Evolutionary conservation across 148 eudicot species (phyloP).

Genomic region (Hydrangea macrophylla): DNA sequence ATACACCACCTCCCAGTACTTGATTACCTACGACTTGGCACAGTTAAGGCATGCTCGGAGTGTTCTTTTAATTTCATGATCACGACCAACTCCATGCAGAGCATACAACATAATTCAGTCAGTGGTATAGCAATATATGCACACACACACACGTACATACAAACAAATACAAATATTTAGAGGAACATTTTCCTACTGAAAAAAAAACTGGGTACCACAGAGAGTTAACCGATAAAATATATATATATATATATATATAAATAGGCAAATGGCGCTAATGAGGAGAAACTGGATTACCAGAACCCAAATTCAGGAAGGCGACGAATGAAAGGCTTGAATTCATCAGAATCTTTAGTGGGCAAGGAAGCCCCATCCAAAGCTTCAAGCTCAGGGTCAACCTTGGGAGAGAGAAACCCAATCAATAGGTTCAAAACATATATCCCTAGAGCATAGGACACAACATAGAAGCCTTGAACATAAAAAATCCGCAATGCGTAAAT

Average conservation of each 20-base stretch:
- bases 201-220: too few relatives aligned
- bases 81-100: too few relatives aligned
- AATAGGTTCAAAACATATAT: conserved; percentile 69
- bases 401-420: conserved; percentile 82
- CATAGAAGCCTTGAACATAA: conserved; percentile 62
- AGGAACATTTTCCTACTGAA: neutral
- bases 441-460: conserved; percentile 68
- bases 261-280: neutral
- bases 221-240: too few relatives aligned
- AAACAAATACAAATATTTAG: neutral
- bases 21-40: too few relatives aligned
- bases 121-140: neutral
- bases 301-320: conserved; percentile 79
- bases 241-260: too few relatives aligned
- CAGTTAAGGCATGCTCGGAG: neutral
- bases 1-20: neutral
- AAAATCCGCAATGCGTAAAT: conserved; percentile 52
- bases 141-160: neutral
- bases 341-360: conserved; percentile 60
- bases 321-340: conserved; percentile 71
- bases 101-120: neutral
- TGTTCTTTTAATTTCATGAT: too few relatives aligned
- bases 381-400: conserved; percentile 76
- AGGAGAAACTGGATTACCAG: conserved; percentile 40
- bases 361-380: conserved; percentile 52